Evolutionary conservation across 305 asterid genomes (phyloP), one percentile per base, ranked within the genome.

Genomic region (Fraxinus xanthoxyloides): DNA sequence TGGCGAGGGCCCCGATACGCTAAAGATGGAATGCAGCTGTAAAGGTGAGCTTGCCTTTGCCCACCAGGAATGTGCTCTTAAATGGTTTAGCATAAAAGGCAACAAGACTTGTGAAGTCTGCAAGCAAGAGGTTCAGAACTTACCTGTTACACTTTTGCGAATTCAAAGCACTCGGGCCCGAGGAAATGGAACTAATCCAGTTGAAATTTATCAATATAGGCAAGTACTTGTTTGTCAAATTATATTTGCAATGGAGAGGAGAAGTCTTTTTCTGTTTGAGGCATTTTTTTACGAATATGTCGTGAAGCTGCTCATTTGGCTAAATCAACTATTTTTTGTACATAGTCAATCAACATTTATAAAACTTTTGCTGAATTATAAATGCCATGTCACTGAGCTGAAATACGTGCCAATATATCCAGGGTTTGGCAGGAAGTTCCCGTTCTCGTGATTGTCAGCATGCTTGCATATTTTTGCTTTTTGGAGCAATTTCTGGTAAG

Each of bases 381-480:
- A 76, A 72, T 21, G 43, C 74, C 80, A 40, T 19, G 51, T 79
- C 28, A 86, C 84, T 82, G 54, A 79, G 73, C 70, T 78, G 74
- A 32, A 80, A 46, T 63, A 61, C 48, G 26, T 81, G 77, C 54
- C 80, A 82, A 72, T 81, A 31, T 81, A 24, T 86, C 70, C 85
- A 95, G 98, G 94, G 89, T 91, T 81, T 95, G 98, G 97, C 98
- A 92, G 88, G 99, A 93, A 36, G 97, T 95, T 75, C 98, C 97
- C 0, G 89, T 95, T 85, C 97, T 95, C 26, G 99, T 95, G 56
- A 94, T 95, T 12, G 92, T 94, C 81, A 93, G 98, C 93, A 92
- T 92, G 97, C 98, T 95, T 78, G 97, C 94, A 2, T 95, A 92
- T 90, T 95, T 95, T 86, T 95, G 98, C 88, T 95, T 95, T 84